Base-by-base conservation (phyloP, 2,329 filamentous ascomycete genomes). In the Zasmidium citrigriseum region DNA sequence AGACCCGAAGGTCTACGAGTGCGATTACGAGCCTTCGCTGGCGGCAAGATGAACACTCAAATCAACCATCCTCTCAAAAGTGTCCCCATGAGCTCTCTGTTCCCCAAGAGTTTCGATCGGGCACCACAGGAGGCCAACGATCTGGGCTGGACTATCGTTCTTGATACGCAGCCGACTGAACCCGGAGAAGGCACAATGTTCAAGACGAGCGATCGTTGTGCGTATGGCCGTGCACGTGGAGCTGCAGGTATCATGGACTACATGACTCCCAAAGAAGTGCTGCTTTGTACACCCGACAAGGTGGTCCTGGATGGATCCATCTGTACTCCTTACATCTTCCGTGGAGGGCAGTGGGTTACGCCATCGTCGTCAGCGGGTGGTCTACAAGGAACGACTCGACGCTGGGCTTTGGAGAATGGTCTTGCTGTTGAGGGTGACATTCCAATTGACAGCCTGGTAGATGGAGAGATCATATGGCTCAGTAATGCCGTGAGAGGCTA, bases 401-500 rank as follows among this genome's bases (percentile, higher is more conserved):
- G 90, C 58, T 96, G 91, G 88, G 89, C 91, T n/a, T 72, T 98
- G 45, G 83, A 88, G 59, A 83, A 79, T 55, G 81, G 82, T 0
- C 76, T 95, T 46, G 92, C 84, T 54, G 78, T 82, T 25, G 89
- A 96, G 69, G 83, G 86, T 62, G 73, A 77, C 2, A 78, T 96
- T 16, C 73, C 73, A n/a, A 78, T 78, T 1, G 76, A 81, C 12
- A 86, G 86, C 5, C 73, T 96, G 12, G 70, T 80, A 2, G 80
- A 90, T 63, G 90, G 88, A 1, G 93, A 97, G 73, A 82, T 87
- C 54, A 89, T 93, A 61, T 96, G 91, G 89, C 77, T 97, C 54
- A 96, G 92, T 73, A 97, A 93, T 73, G 92, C 90, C 0, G 89
- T 93, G 1, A 83, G 89, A 63, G 93, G 93, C 0, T 96, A 96